Evolutionary conservation across 176 grass and related monocot genomes (phyloP), one percentile per base, ranked within the genome.

Genomic region (Oryza glumipatula): DNA sequence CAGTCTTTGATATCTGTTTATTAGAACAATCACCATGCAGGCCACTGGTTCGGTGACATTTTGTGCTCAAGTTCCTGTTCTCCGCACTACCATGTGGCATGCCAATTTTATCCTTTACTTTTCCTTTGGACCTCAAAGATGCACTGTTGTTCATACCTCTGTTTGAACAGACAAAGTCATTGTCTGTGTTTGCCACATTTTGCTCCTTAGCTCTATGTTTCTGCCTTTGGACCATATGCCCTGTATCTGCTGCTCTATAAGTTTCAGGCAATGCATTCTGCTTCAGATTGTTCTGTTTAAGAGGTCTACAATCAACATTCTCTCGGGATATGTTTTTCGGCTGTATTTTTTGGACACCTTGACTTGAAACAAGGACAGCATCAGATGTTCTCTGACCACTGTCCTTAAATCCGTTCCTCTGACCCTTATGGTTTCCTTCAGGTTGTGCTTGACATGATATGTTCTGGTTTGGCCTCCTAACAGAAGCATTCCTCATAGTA

Each of bases 281-380:
- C 92, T 88, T 95, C 76, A 87, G 84, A 81, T 90, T 89, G 65
- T 93, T 94, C 74, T 89, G 86, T 48, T 83, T 93, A 33, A 92
- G 82, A 39, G 86, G 85, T 19, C 35, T 64, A 82, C 70, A 56
- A 71, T 48, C 52, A 64, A 69, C 70, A 68, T 64, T 89, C 35
- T 82, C 76, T 35, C 65, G 39, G 63, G 47, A 47, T 63, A 49
- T 71, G 5, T 26, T 89, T 23, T 48, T 82, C 5, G 14, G 65
- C 41, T 74, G 47, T 54, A 48, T 15, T 72, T 77, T 91, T 13
- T 36, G 80, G 9, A 7, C 48, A 70, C 74, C 91, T 83, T 71
- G 78, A 68, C 76, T 78, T 85, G 52, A 38, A 83, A 66, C 77
- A 17, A 79, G 4, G 32, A 67, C 26, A 73, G 12, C 67, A 67